These are phyloP conservation scores for Leucocoprinus sp. DNA, from an alignment of 768 basidiomycete genomes.

Conservation along the genomic window DNA sequence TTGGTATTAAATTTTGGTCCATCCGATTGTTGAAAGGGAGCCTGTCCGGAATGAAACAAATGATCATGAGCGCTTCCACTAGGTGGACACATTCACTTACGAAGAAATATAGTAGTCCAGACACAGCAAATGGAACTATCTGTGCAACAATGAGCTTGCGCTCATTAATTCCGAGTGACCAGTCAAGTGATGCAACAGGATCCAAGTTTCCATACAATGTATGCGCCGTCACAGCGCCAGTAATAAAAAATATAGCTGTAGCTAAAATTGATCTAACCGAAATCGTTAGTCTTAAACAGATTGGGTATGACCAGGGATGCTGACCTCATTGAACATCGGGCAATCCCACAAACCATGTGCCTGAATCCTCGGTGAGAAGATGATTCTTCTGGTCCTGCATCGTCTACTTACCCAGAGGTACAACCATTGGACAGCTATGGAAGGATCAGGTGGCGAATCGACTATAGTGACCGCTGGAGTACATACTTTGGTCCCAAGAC, in stretches of 20 bases:
- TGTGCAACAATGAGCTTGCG: constrained; percentile 32
- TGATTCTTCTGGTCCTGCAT: background rate
- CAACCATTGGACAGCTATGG: constrained; percentile 51
- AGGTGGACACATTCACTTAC: constrained; percentile 11
- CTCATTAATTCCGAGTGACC: constrained; percentile 31
- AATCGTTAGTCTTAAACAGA: constrained; percentile 6
- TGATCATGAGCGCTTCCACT: background rate
- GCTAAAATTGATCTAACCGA: constrained; percentile 42
- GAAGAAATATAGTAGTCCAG: constrained; percentile 17
- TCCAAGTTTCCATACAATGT: constrained; percentile 29
- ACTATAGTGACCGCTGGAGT: background rate
- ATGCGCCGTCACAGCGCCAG: constrained; percentile 38
- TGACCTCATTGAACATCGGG: constrained; percentile 47
- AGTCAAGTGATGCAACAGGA: constrained; percentile 24
- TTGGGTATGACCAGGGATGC: constrained; percentile 11
- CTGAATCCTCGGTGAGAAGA: constrained; percentile 21
- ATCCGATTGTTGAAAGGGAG: constrained; percentile 6
- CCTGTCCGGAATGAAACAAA: background rate
- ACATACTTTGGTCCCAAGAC: constrained; percentile 47
- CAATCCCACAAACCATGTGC: constrained; percentile 58
- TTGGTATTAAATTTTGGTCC: constrained; percentile 8
- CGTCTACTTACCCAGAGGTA: constrained; percentile 45
- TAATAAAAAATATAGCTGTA: constrained; percentile 43
- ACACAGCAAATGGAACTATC: constrained; percentile 28
- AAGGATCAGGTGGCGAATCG: constrained; percentile 9